Evolutionary conservation across 2,329 filamentous ascomycete genomes (phyloP).

Genomic region (Onygenales sp.): DNA sequence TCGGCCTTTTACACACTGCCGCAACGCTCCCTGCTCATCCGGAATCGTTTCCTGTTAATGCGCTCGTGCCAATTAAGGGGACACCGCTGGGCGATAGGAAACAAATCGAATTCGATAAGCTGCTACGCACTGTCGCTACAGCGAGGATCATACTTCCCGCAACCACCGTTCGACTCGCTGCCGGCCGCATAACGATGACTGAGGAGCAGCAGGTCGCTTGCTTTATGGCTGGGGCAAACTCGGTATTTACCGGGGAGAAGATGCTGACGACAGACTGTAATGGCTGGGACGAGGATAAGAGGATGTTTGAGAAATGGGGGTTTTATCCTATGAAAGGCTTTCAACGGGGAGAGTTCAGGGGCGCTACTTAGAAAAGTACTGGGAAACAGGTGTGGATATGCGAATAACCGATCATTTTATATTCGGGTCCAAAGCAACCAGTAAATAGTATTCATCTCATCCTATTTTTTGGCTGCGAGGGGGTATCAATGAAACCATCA

Average conservation of each 20-base stretch:
- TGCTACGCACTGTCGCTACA: conserved; percentile 75
- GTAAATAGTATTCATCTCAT: too few relatives aligned
- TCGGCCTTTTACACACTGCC: conserved; percentile 76
- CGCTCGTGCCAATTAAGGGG: conserved; percentile 81
- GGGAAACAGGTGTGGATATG: background rate
- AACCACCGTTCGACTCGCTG: conserved; percentile 79
- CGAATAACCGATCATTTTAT: background rate
- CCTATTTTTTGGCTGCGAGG: too few relatives aligned
- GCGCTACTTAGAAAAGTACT: background rate
- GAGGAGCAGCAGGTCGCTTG: conserved; percentile 85
- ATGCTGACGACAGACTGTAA: conserved; percentile 91
- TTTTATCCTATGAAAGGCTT: conserved; percentile 63
- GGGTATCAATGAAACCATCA: too few relatives aligned
- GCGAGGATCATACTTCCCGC: conserved; percentile 73
- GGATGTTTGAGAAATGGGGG: conserved; percentile 77
- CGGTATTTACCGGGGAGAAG: conserved; percentile 92
- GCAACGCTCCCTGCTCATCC: conserved; percentile 72
- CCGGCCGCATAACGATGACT: conserved; percentile 71
- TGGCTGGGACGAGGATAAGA: conserved; percentile 80
- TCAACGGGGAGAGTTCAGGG: conserved; percentile 25
- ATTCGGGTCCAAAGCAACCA: too few relatives aligned
- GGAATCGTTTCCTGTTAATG: conserved; percentile 86
- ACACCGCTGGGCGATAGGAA: conserved; percentile 71
- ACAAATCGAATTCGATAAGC: conserved; percentile 64
- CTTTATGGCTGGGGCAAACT: conserved; percentile 85